These are phyloP conservation scores for Golubevia pallescens DNA, from an alignment of 1,284 basidiomycete species.

Conservation along the genomic window DNA sequence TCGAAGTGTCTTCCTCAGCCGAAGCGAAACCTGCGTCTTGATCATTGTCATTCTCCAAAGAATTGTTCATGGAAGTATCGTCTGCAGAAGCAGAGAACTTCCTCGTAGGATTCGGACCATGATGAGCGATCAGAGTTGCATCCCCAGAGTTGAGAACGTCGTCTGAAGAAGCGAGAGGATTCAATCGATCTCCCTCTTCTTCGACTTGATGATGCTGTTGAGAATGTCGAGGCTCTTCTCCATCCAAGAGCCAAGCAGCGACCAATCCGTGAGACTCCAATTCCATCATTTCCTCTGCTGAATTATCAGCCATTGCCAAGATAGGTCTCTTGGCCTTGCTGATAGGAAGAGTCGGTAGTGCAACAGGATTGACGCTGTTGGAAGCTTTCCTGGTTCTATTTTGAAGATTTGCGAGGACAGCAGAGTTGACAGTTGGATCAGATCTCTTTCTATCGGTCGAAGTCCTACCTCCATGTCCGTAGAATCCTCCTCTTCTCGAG, in stretches of 20 bases:
- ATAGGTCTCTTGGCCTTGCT: conserved; percentile 1
- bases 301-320: conserved; percentile 17
- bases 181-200: not conserved
- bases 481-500: not conserved
- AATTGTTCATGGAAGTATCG: not conserved
- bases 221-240: conserved; percentile 1
- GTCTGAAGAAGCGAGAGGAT: not conserved
- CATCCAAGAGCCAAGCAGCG: conserved; percentile 48
- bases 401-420: not conserved
- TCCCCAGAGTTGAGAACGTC: not conserved
- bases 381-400: not conserved
- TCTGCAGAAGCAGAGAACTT: not conserved
- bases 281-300: conserved; percentile 9
- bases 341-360: not conserved
- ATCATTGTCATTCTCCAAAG: not conserved
- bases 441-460: not conserved
- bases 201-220: not conserved
- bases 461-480: not conserved
- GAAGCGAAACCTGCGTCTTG: not conserved
- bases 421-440: not conserved
- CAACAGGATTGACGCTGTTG: not conserved
- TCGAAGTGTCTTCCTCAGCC: not conserved
- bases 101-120: not conserved
- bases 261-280: conserved; percentile 17
- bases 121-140: not conserved